phyloP scores from a whole-genome alignment of 345 rosid species.

The Acer yangbiense region DNA sequence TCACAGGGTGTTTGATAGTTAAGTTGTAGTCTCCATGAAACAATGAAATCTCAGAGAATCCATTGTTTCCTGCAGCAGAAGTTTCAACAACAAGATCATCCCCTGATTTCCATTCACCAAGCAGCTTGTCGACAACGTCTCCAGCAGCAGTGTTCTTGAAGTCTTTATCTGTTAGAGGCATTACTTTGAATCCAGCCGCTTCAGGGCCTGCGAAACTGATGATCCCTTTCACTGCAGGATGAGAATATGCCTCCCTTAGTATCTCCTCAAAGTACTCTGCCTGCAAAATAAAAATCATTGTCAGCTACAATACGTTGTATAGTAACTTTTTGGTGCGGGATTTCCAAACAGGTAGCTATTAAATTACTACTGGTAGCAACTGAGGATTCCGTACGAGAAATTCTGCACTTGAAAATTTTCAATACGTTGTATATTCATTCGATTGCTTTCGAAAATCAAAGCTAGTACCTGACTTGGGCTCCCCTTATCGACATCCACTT shows the following conservation, averaged over 20 bases:
- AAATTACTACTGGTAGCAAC: no score
- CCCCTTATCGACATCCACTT: constrained; percentile 49
- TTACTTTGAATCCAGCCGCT: constrained; percentile 49
- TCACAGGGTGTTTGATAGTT: constrained; percentile 37
- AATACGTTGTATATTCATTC: not conserved
- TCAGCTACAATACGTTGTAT: not conserved
- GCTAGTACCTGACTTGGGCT: constrained; percentile 47
- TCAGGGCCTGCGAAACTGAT: constrained; percentile 67
- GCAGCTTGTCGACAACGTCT: constrained; percentile 65
- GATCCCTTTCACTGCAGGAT: constrained; percentile 72
- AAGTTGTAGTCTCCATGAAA: constrained; percentile 60
- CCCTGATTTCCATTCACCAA: constrained; percentile 49
- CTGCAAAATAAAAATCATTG: constrained; percentile 21
- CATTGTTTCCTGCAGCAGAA: constrained; percentile 24
- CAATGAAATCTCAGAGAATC: constrained; percentile 38
- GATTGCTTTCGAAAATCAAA: not conserved
- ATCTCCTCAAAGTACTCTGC: constrained; percentile 54
- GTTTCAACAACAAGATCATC: not conserved
- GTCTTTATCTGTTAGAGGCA: constrained; percentile 42
- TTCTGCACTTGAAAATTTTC: no score
- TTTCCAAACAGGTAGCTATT: no score
- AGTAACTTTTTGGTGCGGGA: no score
- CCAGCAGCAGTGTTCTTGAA: constrained; percentile 56
- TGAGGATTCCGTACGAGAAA: no score
- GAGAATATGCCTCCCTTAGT: constrained; percentile 65